Evolutionary conservation across 2,329 filamentous ascomycete species (phyloP), one percentile per base, ranked within the genome.

Genomic region (Alternaria rosae): DNA sequence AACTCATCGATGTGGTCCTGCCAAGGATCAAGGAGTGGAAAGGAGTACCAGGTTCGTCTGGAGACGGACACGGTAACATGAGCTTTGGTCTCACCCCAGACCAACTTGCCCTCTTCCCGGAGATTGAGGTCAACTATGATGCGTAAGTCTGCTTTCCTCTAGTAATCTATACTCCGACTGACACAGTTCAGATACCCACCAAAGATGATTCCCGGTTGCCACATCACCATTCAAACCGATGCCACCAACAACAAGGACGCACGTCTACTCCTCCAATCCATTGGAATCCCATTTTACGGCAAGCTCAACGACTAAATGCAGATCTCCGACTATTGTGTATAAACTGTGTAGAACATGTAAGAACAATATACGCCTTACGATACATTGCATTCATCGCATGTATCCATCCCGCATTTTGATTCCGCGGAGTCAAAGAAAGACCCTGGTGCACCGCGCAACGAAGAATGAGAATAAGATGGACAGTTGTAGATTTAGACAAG

Each of bases 11-110:
- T 77, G 84, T 98, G 9, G 94, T 99, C 6, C 86, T 98, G 77
- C 95, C 95, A 41, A 92, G 90, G 76, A 96, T 99, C 81, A 99
- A 98, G 85, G 95, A 99, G 71, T 99, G 93, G 91, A 88, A 87
- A 58, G 95, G 95, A 62, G 84, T 92, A n/a, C 87, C 87, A 70
- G 89, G 88, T 51, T 87, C 83, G 44, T 92, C 92, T 41, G 95
- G 95, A 75, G 95, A 99, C 79, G 89, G 89, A 75, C 90, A 91
- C 64, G 95, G 95, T 38, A 97, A 98, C 79, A 86, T 99, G 69
- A 86, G 85, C 10, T 94, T 94, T 79, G 95, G 95, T 69, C 85
- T 99, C 71, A 86, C 85, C 13, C 85, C 90, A 6, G 89, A 92
- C 61, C 88, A 91, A 70, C 88, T 97, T 72, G 88, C 91, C 53